Evolutionary conservation across 345 rosid species (phyloP).

Genomic region (Rhodamnia rubescens): DNA sequence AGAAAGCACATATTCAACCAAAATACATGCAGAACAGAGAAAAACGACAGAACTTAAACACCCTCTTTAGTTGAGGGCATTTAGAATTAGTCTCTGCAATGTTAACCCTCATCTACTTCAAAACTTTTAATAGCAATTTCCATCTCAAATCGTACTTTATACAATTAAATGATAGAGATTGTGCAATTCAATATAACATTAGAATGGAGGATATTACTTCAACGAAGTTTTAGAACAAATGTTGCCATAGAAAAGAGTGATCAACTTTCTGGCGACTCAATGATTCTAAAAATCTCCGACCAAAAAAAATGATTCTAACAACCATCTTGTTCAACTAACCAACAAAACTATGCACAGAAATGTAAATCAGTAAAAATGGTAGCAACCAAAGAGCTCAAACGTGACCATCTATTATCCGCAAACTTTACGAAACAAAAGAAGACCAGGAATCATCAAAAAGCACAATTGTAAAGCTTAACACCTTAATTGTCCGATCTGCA

Average conservation of each 20-base stretch:
- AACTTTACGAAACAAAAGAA: background rate
- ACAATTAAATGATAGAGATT: background rate
- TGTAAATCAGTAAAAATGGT: background rate
- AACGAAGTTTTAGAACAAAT: background rate
- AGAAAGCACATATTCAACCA: background rate
- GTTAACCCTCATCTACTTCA: background rate
- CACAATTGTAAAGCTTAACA: conserved; percentile 7
- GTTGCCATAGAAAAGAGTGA: background rate
- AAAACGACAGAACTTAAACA: background rate
- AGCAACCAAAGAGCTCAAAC: background rate
- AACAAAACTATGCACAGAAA: background rate
- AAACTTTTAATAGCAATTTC: background rate
- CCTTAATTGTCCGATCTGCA: conserved; percentile 97
- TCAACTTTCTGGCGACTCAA: background rate
- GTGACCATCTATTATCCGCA: background rate
- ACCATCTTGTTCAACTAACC: background rate
- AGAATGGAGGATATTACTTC: background rate
- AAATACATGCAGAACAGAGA: background rate
- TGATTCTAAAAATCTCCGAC: background rate
- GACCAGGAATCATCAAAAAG: background rate
- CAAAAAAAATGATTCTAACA: background rate
- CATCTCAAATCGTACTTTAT: background rate
- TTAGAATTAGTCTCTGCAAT: background rate
- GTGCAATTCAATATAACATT: background rate
- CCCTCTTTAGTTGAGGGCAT: background rate